Base-by-base conservation (phyloP, 129 eudicot genomes). In the Rutidosis leptorrhynchoides region DNA sequence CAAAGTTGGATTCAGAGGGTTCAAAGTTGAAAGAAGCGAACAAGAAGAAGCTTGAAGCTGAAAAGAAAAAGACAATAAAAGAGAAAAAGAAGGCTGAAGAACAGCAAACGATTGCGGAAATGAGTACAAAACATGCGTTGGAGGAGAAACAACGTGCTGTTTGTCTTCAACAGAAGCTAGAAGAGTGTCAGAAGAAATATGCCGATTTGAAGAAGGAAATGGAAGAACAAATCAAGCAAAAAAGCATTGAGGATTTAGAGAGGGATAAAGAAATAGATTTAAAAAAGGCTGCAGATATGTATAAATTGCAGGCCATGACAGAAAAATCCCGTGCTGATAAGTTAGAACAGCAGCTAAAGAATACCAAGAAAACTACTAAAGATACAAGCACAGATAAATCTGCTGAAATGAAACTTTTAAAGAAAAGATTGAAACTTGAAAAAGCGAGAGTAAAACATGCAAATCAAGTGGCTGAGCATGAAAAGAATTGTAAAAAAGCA, bases 341-440 rank as follows among this genome's bases (percentile, higher is more conserved):
- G 73, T 48, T 82, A 62, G 71, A 74, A 28, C 69, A 49, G 64
- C 73, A 78, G 62, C 70, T 90, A 58, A 82, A 83, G 64, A 70
- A 32, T 57, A 58, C 53, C 67, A 77, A 58, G 62, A 63, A 59
- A 52, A 74, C 54, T 78, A 72, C 77, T n/a, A 63, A 67, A 69
- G 74, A 59, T 69, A 25, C 74, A 49, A 72, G 77, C 45, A 54
- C 74, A 51, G 80, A 80, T 70, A 83, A 70, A 62, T 56, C 66
- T 72, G 72, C 79, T 25, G 71, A 72, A 64, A 66, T 82, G 54
- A 82, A 80, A 72, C 69, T 94, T 64, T 74, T 94, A 65, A 85
- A 64, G 74, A 74, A 86, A 77, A 78, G 82, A 24, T 74, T 94
- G 71, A 83, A 84, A 83, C 87, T 94, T 77, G 97, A 86, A 78